phyloP scores from a whole-genome alignment of 495 filamentous ascomycete genomes.

The Penicillium paradoxum region DNA sequence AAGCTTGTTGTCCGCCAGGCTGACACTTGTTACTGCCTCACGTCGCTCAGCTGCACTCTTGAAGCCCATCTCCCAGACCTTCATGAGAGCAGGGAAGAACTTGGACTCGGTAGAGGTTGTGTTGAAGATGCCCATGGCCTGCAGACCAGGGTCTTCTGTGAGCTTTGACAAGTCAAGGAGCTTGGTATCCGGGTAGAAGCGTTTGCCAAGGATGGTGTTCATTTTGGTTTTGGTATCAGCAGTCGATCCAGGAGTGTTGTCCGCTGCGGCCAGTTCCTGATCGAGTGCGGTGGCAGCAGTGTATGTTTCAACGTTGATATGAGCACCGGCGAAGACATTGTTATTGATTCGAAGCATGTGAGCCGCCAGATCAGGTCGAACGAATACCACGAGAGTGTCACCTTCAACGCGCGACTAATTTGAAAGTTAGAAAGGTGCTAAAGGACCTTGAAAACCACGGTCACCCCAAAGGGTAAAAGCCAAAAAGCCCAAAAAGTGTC shows the following conservation, averaged over 20 bases:
- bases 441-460: conserved; percentile 48
- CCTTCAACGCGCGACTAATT: conserved; percentile 65
- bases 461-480: conserved; percentile 40
- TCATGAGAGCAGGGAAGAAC: conserved; percentile 85
- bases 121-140: conserved; percentile 70
- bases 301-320: conserved; percentile 49
- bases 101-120: conserved; percentile 68
- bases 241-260: conserved; percentile 30
- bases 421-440: conserved; percentile 65
- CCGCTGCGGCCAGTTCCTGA: conserved; percentile 21
- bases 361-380: conserved; percentile 57
- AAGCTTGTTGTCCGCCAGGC: conserved; percentile 72
- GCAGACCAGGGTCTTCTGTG: conserved; percentile 60
- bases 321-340: conserved; percentile 59
- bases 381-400: conserved; percentile 61
- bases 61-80: conserved; percentile 69
- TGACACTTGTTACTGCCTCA: conserved; percentile 70
- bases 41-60: conserved; percentile 58
- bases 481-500: conserved; percentile 35
- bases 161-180: conserved; percentile 76
- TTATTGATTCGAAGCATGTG: conserved; percentile 59
- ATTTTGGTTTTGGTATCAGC: conserved; percentile 43
- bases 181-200: conserved; percentile 66
- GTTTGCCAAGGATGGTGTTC: conserved; percentile 58
- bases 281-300: conserved; percentile 19